Evolutionary conservation across 2,329 filamentous ascomycete species (phyloP).

Genomic region (Trichophyton simii): DNA sequence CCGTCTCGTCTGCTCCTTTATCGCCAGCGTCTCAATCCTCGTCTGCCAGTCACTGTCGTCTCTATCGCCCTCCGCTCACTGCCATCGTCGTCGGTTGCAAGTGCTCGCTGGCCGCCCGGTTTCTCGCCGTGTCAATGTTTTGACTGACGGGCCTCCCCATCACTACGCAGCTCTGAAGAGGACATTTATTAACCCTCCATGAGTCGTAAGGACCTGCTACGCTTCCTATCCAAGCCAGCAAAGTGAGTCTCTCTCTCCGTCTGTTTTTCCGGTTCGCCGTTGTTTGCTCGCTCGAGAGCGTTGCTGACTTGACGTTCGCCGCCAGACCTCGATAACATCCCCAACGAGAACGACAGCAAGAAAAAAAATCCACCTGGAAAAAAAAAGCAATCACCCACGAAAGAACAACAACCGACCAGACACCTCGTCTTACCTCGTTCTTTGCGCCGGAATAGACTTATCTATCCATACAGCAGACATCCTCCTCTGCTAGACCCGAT

Average conservation of each 20-base stretch:
- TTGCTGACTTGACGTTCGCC: neutral
- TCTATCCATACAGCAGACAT: slow-evolving; percentile 40
- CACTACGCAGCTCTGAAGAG: slow-evolving; percentile 16
- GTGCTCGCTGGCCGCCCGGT: neutral
- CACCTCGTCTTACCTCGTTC: neutral
- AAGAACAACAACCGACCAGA: neutral
- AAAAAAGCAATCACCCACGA: neutral
- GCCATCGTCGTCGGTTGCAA: too few species aligned
- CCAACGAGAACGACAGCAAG: neutral
- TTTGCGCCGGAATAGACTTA: slow-evolving; percentile 6
- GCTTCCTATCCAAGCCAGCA: slow-evolving; percentile 86
- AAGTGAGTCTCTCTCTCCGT: slow-evolving; percentile 50
- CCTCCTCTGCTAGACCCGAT: slow-evolving; percentile 75
- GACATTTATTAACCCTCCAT: slow-evolving; percentile 49
- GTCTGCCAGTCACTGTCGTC: too few species aligned
- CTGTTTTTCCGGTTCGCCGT: neutral
- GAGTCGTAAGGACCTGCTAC: slow-evolving; percentile 80
- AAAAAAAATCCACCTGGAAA: neutral
- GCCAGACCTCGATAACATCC: slow-evolving; percentile 52
- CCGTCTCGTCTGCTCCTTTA: neutral
- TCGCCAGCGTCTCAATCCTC: too few species aligned
- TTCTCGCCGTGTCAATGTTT: slow-evolving; percentile 2
- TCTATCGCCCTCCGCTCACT: neutral
- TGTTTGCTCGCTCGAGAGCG: slow-evolving; percentile 5
- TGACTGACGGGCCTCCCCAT: neutral